Conservation (phyloP, 306 rosid genomes). For the Rosa chinensis region DNA sequence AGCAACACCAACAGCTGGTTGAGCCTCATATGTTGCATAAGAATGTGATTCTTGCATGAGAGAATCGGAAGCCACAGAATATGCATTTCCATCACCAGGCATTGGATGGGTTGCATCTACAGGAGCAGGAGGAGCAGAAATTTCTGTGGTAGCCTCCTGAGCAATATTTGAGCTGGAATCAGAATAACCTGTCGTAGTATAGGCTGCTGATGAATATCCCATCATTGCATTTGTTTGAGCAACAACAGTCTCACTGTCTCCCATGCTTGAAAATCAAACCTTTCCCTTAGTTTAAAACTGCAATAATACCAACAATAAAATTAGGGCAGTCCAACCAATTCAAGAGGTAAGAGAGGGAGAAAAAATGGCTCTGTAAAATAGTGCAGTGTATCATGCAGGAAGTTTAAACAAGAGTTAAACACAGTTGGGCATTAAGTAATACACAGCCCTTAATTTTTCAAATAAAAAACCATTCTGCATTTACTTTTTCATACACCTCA, state of each 20-base stretch:
- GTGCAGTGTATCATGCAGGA: neutral
- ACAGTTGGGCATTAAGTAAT: neutral
- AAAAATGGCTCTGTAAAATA: neutral
- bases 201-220: slow-evolving; percentile 36
- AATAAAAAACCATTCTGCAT: neutral
- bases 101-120: slow-evolving; percentile 30
- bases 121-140: slow-evolving; percentile 33
- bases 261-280: slow-evolving; percentile 44
- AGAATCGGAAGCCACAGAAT: slow-evolving; percentile 49
- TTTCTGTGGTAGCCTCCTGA: slow-evolving; percentile 46
- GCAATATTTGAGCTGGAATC: slow-evolving; percentile 39
- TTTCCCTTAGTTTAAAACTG: slow-evolving; percentile 28
- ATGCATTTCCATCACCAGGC: slow-evolving; percentile 40
- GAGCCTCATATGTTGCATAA: slow-evolving; percentile 33
- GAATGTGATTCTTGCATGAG: slow-evolving; percentile 48
- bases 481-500: neutral
- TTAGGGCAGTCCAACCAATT: neutral
- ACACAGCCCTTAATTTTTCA: neutral
- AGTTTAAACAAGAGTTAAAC: neutral
- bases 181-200: slow-evolving; percentile 46
- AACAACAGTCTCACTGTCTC: slow-evolving; percentile 65
- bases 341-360: neutral
- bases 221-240: slow-evolving; percentile 53
- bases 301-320: slow-evolving; percentile 19
- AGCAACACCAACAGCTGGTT: slow-evolving; percentile 34